These are phyloP conservation scores for Citrus medica DNA, from an alignment of 345 rosid species.

Conservation along the genomic window DNA sequence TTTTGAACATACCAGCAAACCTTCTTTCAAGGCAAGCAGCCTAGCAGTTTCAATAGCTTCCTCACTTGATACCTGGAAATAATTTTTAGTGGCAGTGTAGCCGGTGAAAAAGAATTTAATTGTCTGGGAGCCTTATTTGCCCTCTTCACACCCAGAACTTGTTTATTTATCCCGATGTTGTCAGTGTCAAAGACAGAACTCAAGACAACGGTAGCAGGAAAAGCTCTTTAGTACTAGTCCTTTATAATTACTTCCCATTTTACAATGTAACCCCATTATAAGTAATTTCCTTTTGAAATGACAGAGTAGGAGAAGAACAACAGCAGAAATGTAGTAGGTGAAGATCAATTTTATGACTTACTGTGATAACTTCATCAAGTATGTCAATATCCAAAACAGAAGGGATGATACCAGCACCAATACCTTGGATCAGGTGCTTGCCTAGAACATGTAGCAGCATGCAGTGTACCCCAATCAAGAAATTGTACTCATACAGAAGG, in stretches of 20 bases:
- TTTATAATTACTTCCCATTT: background rate
- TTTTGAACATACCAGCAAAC: slow-evolving; percentile 30
- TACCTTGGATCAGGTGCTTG: slow-evolving; percentile 51
- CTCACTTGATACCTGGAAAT: slow-evolving; percentile 38
- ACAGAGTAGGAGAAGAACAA: background rate
- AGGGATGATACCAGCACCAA: slow-evolving; percentile 55
- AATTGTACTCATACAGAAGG: background rate
- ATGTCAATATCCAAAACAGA: slow-evolving; percentile 32
- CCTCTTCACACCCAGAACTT: background rate
- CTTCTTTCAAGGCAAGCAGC: slow-evolving; percentile 47
- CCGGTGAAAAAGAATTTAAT: background rate
- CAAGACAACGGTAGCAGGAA: background rate
- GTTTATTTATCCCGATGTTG: background rate
- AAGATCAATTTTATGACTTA: slow-evolving; percentile 20
- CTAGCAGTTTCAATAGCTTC: slow-evolving; percentile 44
- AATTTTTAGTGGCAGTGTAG: background rate
- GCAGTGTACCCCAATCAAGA: background rate
- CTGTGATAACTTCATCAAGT: slow-evolving; percentile 51
- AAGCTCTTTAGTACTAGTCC: too few species aligned
- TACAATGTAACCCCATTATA: background rate
- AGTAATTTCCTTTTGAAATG: background rate
- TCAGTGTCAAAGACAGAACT: background rate
- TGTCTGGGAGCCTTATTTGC: background rate
- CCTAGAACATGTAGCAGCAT: slow-evolving; percentile 25
- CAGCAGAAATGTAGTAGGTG: background rate